Base-by-base conservation (phyloP, 768 basidiomycete genomes). In the Pleurotus pulmonarius region DNA sequence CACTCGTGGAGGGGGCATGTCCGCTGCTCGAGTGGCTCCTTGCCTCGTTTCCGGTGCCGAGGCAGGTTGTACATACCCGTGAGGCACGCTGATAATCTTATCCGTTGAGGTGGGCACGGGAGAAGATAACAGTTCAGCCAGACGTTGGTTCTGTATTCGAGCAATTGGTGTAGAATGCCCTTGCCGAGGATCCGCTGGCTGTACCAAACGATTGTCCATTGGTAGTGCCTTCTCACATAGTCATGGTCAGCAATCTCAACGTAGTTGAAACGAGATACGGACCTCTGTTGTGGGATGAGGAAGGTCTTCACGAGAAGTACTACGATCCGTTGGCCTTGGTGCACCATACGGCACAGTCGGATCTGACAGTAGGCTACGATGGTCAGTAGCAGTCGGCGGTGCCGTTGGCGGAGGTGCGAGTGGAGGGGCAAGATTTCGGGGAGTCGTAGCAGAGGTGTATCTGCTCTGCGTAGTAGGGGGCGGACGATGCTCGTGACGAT, bases 51-150 rank as follows among this genome's bases (percentile, higher is more conserved):
- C 41, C 41, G 41, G 41, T 13, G 41, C 41, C 41, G 13, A 44
- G 12, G 41, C 7, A 13, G 41, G n/a, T 44, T 44, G 41, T 13
- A 16, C n/a, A 16, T 16, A n/a, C n/a, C n/a, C n/a, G 41, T 22
- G 41, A 5, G 20, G n/a, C n/a, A 5, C 20, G 7, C 7, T 16
- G 20, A n/a, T 11, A n/a, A 16, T 22, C n/a, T n/a, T 22, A 44
- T 44, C 41, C 41, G 5, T 16, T 7, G 41, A 22, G 41, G 41
- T 16, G 13, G 41, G 54, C n/a, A 44, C 22, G 12, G 54, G 41
- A 11, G 54, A 55, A 45, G 54, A 55, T 15, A 55, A 25, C 25
- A 55, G 25, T 22, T 55, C 54, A 20, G 45, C 41, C n/a, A 55
- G 44, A 18, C 54, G 54, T 29, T 41, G 54, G 15, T 55, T 45